A percentile compares a stretch with the other conserved stretches of the same genome.
These are phyloP conservation scores for Phytopythium litorale DNA, from an alignment of 352 stramenopile species.

Conservation along the genomic window DNA sequence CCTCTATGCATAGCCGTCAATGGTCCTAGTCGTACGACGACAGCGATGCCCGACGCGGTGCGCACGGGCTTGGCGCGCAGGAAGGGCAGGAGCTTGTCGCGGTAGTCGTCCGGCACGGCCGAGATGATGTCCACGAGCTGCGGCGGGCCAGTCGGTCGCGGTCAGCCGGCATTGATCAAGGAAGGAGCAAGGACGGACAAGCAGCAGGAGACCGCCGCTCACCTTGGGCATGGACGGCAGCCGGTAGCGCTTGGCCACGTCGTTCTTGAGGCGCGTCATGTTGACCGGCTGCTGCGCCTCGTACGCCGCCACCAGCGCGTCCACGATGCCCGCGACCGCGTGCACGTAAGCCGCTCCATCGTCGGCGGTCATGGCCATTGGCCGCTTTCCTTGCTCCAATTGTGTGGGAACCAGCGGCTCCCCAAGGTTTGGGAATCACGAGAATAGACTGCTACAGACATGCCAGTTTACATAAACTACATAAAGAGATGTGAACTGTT, in stretches of 20 bases:
- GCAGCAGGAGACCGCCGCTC: neutral
- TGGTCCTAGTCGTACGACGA: constrained; percentile 61
- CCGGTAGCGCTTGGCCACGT: constrained; percentile 89
- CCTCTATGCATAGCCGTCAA: too few relatives aligned
- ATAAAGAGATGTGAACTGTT: too few relatives aligned
- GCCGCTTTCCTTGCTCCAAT: neutral
- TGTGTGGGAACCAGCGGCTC: neutral
- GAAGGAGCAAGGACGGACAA: too few relatives aligned
- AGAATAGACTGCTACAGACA: neutral
- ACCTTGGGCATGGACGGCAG: constrained; percentile 89
- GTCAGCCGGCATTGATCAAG: too few relatives aligned
- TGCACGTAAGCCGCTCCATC: constrained; percentile 55
- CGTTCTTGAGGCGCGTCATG: constrained; percentile 92
- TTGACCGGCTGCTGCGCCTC: constrained; percentile 89
- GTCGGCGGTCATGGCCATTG: neutral
- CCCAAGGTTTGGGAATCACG: neutral
- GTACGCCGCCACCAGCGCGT: constrained; percentile 90
- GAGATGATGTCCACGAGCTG: constrained; percentile 95
- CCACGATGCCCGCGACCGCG: constrained; percentile 89
- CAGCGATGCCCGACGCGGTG: constrained; percentile 93
- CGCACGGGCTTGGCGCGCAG: constrained; percentile 95
- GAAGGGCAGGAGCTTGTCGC: constrained; percentile 88
- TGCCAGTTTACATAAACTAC: too few relatives aligned
- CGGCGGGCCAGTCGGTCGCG: too few relatives aligned
- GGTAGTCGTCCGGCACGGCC: constrained; percentile 91